Evolutionary conservation across 2,329 filamentous ascomycete genomes (phyloP).

Genomic region (Immersiporthe knoxdaviesiana): DNA sequence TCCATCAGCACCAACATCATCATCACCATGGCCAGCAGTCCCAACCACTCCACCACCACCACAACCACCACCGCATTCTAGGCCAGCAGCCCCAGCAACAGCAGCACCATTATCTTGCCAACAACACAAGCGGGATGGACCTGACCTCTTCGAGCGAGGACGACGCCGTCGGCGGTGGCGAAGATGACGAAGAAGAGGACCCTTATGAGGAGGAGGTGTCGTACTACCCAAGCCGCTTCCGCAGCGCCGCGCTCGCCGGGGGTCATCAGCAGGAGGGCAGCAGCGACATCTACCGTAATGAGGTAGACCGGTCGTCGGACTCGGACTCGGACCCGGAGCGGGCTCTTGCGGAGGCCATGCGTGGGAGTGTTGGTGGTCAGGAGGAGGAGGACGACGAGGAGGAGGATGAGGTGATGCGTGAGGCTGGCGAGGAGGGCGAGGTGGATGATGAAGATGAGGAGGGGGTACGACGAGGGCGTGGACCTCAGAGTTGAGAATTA

Average conservation of each 20-base stretch:
- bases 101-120: constrained; percentile 8
- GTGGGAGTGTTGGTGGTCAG: background rate
- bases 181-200: constrained; percentile 10
- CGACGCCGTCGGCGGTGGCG: constrained; percentile 4
- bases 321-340: constrained; percentile 12
- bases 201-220: constrained; percentile 23
- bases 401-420: constrained; percentile 24
- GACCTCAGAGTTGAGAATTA: background rate
- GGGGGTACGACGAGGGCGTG: constrained; percentile 3
- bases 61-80: constrained; percentile 7
- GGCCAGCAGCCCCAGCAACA: background rate
- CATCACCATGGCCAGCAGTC: constrained; percentile 5
- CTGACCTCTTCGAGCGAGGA: constrained; percentile 37
- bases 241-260: constrained; percentile 11
- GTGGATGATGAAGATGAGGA: background rate
- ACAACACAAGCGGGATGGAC: constrained; percentile 23
- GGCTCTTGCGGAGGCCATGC: constrained; percentile 5
- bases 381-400: no score
- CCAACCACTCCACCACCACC: background rate
- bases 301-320: constrained; percentile 22
- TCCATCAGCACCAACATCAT: constrained; percentile 10
- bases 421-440: constrained; percentile 7
- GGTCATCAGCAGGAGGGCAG: constrained; percentile 15
- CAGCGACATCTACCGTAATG: constrained; percentile 28
- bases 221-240: constrained; percentile 26